These are phyloP conservation scores for Melocanna baccifera DNA, from an alignment of 176 grass and related monocot genomes.

Conservation along the genomic window DNA sequence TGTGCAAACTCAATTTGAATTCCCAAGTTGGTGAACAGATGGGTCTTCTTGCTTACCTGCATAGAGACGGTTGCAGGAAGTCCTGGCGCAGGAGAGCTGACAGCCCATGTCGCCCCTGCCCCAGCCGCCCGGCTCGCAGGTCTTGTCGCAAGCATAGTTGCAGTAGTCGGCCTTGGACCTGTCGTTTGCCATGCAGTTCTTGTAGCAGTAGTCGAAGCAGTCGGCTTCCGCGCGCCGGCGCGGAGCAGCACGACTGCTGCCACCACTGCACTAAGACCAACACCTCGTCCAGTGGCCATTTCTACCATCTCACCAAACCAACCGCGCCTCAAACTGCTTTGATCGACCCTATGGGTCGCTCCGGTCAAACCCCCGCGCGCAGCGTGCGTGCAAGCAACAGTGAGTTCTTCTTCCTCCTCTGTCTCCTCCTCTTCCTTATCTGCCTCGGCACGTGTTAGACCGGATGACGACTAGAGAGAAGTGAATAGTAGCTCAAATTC, in stretches of 20 bases:
- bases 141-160: constrained; percentile 62
- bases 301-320: background rate
- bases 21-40: background rate
- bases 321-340: background rate
- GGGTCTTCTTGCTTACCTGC: background rate
- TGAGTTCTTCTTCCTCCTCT: too few species aligned
- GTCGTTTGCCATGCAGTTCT: constrained; percentile 45
- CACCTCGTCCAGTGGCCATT: background rate
- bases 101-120: background rate
- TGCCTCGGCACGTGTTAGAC: too few species aligned
- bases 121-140: constrained; percentile 28
- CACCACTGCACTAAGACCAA: background rate
- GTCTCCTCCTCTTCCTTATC: too few species aligned
- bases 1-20: background rate
- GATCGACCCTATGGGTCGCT: background rate
- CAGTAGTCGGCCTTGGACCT: constrained; percentile 45
- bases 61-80: background rate
- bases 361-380: too few species aligned
- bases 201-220: constrained; percentile 54
- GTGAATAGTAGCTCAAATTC: too few species aligned
- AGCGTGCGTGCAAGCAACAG: too few species aligned
- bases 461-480: too few species aligned
- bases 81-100: constrained; percentile 32
- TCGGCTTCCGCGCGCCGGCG: constrained; percentile 27
- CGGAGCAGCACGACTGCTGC: background rate